Conservation (phyloP, 1,139 yeast species). For the Nakaseomyces glabratus region DNA sequence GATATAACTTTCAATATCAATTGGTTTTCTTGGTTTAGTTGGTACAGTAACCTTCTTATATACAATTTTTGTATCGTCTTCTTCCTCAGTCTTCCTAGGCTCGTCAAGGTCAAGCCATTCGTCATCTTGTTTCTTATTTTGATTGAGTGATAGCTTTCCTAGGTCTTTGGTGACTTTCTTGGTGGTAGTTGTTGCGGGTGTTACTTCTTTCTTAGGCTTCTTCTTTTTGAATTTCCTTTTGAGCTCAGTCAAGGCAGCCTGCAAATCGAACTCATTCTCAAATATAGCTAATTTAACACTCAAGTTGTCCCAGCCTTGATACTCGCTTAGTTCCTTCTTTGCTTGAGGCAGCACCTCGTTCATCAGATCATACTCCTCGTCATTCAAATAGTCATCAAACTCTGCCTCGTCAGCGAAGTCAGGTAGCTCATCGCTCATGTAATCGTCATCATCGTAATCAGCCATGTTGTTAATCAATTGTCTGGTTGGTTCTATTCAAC, state of each 20-base stretch:
- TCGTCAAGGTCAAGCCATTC: conserved; percentile 14
- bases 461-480: no score
- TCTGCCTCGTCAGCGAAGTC: conserved; percentile 31
- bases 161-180: conserved; percentile 29
- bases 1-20: conserved; percentile 32
- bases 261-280: conserved; percentile 25
- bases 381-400: conserved; percentile 31
- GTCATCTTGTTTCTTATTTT: neutral
- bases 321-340: conserved; percentile 21
- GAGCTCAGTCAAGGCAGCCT: conserved; percentile 21
- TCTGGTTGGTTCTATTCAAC: no score
- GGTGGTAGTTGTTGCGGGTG: conserved; percentile 26
- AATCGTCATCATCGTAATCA: conserved; percentile 10
- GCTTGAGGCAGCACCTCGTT: conserved; percentile 23
- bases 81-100: conserved; percentile 13
- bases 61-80: conserved; percentile 10
- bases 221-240: conserved; percentile 26
- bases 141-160: conserved; percentile 11
- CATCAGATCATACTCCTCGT: conserved; percentile 31
- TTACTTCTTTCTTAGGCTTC: conserved; percentile 11
- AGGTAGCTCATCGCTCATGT: conserved; percentile 24
- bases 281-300: conserved; percentile 27
- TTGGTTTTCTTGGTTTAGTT: conserved; percentile 33
- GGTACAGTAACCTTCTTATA: conserved; percentile 24
- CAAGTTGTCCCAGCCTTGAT: conserved; percentile 28